A percentile compares a stretch with the other conserved stretches of the same genome.
phyloP scores from a whole-genome alignment of 371 early-diverging fungal species.

The Rhizomucor pusillus region DNA sequence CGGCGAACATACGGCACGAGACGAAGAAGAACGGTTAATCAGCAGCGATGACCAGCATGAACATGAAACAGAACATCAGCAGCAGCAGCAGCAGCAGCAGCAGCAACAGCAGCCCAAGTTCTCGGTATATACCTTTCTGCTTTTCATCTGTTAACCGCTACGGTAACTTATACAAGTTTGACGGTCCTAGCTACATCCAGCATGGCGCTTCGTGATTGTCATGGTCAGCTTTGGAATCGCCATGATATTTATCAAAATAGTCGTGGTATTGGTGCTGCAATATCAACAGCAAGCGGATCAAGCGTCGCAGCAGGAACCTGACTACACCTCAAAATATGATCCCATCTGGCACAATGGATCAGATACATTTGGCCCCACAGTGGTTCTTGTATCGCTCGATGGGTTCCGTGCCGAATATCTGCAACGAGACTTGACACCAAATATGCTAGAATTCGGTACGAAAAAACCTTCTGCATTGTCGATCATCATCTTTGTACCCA shows the following conservation, averaged over 20 bases:
- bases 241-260: too few species aligned
- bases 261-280: too few species aligned
- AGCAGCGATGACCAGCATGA: too few species aligned
- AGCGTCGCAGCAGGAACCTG: slow-evolving; percentile 5
- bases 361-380: slow-evolving; percentile 62
- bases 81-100: neutral
- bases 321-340: neutral
- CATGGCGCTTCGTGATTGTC: too few species aligned
- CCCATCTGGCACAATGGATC: slow-evolving; percentile 60
- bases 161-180: too few species aligned
- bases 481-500: neutral
- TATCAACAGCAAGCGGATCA: too few species aligned
- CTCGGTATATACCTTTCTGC: neutral
- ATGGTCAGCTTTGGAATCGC: too few species aligned
- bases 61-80: neutral
- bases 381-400: slow-evolving; percentile 84
- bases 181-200: too few species aligned
- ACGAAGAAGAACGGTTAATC: too few species aligned
- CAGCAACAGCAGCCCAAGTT: neutral
- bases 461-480: neutral
- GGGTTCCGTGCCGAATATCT: slow-evolving; percentile 86
- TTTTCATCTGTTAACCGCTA: slow-evolving; percentile 17
- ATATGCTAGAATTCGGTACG: slow-evolving; percentile 56
- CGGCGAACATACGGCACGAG: too few species aligned
- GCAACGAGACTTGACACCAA: slow-evolving; percentile 68